These are phyloP conservation scores for Penicillium digitatum DNA, from an alignment of 2,329 filamentous ascomycete genomes.

Conservation along the genomic window DNA sequence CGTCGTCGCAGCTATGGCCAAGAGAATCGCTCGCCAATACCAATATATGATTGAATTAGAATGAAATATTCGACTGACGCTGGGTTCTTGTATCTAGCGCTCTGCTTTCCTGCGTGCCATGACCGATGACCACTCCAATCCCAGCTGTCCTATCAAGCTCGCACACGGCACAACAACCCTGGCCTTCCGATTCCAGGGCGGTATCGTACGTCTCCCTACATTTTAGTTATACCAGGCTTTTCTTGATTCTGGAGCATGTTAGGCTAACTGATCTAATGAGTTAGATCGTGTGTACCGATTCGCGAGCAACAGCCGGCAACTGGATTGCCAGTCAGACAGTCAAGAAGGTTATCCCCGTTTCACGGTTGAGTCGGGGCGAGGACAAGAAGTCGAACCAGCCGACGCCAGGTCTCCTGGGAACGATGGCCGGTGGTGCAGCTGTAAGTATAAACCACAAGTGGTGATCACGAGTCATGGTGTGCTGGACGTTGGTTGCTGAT, in stretches of 20 bases:
- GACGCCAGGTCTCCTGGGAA: constrained; percentile 67
- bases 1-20: constrained; percentile 6
- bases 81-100: constrained; percentile 53
- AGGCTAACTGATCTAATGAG: background rate
- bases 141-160: constrained; percentile 97
- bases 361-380: constrained; percentile 39
- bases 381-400: constrained; percentile 35
- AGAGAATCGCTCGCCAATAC: background rate
- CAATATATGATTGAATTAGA: background rate
- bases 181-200: constrained; percentile 95
- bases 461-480: background rate
- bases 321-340: constrained; percentile 99
- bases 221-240: background rate
- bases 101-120: constrained; percentile 92
- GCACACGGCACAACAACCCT: constrained; percentile 98
- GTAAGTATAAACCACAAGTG: constrained; percentile 45
- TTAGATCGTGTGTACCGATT: constrained; percentile 92
- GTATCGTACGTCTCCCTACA: constrained; percentile 56
- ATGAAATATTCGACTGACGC: constrained; percentile 4
- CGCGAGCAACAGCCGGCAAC: constrained; percentile 91
- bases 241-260: background rate
- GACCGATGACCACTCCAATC: constrained; percentile 96
- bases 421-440: constrained; percentile 96
- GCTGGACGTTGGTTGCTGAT: constrained; percentile 11
- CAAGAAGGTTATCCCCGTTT: constrained; percentile 84